Conservation (phyloP, 2,329 filamentous ascomycete genomes). For the Tolypocladium paradoxum region DNA sequence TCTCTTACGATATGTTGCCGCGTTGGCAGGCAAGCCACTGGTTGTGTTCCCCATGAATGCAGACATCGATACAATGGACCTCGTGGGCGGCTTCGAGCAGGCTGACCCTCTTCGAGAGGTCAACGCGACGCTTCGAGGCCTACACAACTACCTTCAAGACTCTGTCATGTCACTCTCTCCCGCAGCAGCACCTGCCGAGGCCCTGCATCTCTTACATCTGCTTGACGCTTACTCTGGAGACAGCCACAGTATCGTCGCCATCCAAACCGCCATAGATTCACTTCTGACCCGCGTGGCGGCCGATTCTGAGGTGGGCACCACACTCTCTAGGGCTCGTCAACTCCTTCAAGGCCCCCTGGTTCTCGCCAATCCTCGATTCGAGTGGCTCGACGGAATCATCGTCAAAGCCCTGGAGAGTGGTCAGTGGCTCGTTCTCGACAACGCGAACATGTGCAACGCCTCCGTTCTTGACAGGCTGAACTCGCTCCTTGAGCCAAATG, state of each 20-base stretch:
- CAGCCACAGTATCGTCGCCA: constrained; percentile 22
- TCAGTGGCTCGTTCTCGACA: constrained; percentile 89
- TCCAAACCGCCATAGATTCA: constrained; percentile 26
- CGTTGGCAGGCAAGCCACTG: constrained; percentile 62
- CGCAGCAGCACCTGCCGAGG: constrained; percentile 31
- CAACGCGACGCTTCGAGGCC: constrained; percentile 39
- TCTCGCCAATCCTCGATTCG: constrained; percentile 70
- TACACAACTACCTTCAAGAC: constrained; percentile 41
- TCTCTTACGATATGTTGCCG: constrained; percentile 71
- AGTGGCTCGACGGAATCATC: constrained; percentile 91
- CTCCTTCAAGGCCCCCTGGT: constrained; percentile 42
- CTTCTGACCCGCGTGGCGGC: constrained; percentile 31
- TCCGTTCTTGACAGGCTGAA: constrained; percentile 92
- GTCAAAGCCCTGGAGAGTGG: constrained; percentile 78
- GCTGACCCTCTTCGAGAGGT: constrained; percentile 69
- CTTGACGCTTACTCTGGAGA: constrained; percentile 33
- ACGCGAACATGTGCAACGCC: constrained; percentile 91
- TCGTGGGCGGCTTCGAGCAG: constrained; percentile 95
- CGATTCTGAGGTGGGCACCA: constrained; percentile 32
- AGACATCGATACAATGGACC: constrained; percentile 93
- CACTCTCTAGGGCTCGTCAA: constrained; percentile 36
- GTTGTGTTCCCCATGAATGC: constrained; percentile 84
- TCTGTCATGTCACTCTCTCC: constrained; percentile 39
- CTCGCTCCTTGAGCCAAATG: constrained; percentile 84
- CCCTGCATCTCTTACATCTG: constrained; percentile 38